A percentile compares a stretch with the other conserved stretches of the same genome.
These are phyloP conservation scores for Gnomoniopsis sp. DNA, from an alignment of 2,329 filamentous ascomycete species.

Conservation along the genomic window DNA sequence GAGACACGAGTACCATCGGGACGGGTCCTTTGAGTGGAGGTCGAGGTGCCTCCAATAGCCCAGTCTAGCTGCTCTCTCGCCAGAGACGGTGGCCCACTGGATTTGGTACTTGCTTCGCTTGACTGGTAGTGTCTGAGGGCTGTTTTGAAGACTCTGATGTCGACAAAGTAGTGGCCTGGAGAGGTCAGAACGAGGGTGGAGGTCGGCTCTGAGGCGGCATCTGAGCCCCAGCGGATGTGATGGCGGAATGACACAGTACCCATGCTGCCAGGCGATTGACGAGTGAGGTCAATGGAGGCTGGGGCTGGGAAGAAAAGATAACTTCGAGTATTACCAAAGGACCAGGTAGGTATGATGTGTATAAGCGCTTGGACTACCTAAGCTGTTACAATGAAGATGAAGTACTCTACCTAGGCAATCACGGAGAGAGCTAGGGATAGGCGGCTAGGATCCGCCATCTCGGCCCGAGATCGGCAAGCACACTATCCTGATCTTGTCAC, in stretches of 20 bases:
- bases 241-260: constrained; percentile 53
- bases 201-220: constrained; percentile 54
- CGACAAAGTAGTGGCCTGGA: constrained; percentile 54
- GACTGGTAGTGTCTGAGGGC: constrained; percentile 5
- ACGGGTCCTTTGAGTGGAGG: constrained; percentile 28
- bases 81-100: not conserved
- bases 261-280: constrained; percentile 26
- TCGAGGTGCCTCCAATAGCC: constrained; percentile 60
- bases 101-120: not conserved
- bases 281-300: not conserved
- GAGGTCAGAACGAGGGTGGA: constrained; percentile 64
- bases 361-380: no score
- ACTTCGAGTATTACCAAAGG: no score
- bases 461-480: not conserved
- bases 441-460: not conserved
- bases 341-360: no score
- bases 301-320: not conserved
- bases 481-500: no score
- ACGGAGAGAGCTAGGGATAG: no score
- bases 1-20: constrained; percentile 24
- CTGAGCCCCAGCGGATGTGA: constrained; percentile 57
- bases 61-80: constrained; percentile 50
- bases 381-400: no score
- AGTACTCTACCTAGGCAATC: no score
- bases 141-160: constrained; percentile 48